Base-by-base conservation (phyloP, 495 filamentous ascomycete genomes). In the Patellaria atrata region DNA sequence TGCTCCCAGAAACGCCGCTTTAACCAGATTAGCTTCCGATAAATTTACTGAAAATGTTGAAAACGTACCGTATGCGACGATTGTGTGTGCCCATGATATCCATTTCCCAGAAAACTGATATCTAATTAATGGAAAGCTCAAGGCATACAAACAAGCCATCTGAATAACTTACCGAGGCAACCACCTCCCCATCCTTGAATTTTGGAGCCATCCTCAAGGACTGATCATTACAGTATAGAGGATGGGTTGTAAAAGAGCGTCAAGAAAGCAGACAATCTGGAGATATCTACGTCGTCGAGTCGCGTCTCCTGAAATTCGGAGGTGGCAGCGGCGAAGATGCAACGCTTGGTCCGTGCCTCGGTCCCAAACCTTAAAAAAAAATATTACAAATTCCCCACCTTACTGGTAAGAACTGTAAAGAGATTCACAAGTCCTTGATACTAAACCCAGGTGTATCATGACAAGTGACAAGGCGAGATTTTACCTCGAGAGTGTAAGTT, bases 401-500 rank as follows among this genome's bases (percentile, higher is more conserved):
- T n/a, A n/a, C n/a, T n/a, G n/a, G n/a, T n/a, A n/a, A n/a, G n/a
- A n/a, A n/a, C n/a, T n/a, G n/a, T n/a, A n/a, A n/a, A n/a, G n/a
- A n/a, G n/a, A n/a, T n/a, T n/a, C n/a, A n/a, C n/a, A n/a, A n/a
- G n/a, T n/a, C n/a, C n/a, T n/a, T n/a, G n/a, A n/a, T n/a, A n/a
- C n/a, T n/a, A n/a, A n/a, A n/a, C n/a, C n/a, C n/a, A n/a, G n/a
- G n/a, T n/a, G n/a, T n/a, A n/a, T n/a, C n/a, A n/a, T n/a, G n/a
- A n/a, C 82, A 26, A 80, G 78, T 41, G 91, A 97, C 52, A 96
- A 94, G 59, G 87, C 86, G 12, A 80, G 87, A 18, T 94, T 85
- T 59, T 94, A 78, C 54, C 66, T 96, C 27, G 89, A 97, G 60
- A n/a, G n/a, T n/a, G n/a, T n/a, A n/a, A n/a, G n/a, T n/a, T n/a